phyloP scores from a whole-genome alignment of 1,284 basidiomycete species.

The Peniophora sp. region DNA sequence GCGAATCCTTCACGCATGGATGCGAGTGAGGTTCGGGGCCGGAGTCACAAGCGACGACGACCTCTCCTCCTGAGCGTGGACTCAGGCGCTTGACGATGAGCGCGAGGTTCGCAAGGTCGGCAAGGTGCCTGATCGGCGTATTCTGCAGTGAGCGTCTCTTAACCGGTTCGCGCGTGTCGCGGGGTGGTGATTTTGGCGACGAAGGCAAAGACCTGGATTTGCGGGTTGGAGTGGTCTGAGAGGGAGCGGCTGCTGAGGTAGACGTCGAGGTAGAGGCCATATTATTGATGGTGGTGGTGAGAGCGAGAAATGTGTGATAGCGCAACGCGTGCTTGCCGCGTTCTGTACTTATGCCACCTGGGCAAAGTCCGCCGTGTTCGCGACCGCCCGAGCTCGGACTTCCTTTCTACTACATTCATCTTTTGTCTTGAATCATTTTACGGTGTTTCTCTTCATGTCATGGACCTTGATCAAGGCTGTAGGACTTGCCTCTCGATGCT shows the following conservation, averaged over 20 bases:
- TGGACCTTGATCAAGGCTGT: too few relatives aligned
- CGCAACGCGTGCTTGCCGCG: too few relatives aligned
- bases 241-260: not conserved
- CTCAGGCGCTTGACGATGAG: not conserved
- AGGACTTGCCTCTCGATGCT: too few relatives aligned
- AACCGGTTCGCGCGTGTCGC: not conserved
- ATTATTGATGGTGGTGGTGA: too few relatives aligned
- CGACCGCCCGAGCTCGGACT: too few relatives aligned
- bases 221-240: not conserved
- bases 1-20: conserved; percentile 23
- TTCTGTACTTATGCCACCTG: too few relatives aligned
- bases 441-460: too few relatives aligned
- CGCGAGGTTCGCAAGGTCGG: not conserved
- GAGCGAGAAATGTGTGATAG: too few relatives aligned
- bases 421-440: too few relatives aligned
- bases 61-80: not conserved
- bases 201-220: not conserved
- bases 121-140: not conserved
- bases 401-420: too few relatives aligned
- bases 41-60: conserved; percentile 36
- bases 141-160: not conserved
- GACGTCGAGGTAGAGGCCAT: not conserved
- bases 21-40: conserved; percentile 47
- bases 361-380: too few relatives aligned
- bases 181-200: not conserved